A percentile compares a stretch with the other conserved stretches of the same genome.
Conservation (phyloP, 176 grass and related monocot genomes). For the Ensete ventricosum region DNA sequence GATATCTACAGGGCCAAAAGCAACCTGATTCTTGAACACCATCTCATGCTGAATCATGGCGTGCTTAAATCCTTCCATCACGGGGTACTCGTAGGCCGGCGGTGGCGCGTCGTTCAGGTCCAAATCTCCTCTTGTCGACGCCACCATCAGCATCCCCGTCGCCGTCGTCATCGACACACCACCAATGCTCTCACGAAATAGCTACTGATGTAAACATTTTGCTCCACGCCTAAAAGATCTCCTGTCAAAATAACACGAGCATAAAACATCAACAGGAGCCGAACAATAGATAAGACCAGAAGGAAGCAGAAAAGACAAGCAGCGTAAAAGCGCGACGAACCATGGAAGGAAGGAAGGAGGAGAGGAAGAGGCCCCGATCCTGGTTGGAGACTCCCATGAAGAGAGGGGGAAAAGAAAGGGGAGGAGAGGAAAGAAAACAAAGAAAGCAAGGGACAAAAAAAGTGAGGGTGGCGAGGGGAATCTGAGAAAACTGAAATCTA, state of each 20-base stretch:
- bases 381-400: background rate
- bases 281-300: background rate
- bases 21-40: conserved; percentile 34
- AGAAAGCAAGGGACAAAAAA: background rate
- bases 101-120: conserved; percentile 34
- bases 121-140: conserved; percentile 30
- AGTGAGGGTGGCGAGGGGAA: background rate
- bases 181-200: background rate
- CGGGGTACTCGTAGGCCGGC: background rate
- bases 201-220: background rate
- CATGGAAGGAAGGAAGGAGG: background rate
- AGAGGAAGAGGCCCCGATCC: background rate
- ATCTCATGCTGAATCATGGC: conserved; percentile 41
- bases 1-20: too few species aligned
- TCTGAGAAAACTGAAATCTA: conserved; percentile 13
- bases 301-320: background rate
- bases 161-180: background rate
- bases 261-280: background rate
- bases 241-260: background rate
- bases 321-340: background rate
- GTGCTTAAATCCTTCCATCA: conserved; percentile 24
- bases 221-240: background rate
- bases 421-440: background rate
- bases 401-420: background rate
- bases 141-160: background rate